These are phyloP conservation scores for Diaporthe longicolla DNA, from an alignment of 2,329 filamentous ascomycete species.

Conservation along the genomic window DNA sequence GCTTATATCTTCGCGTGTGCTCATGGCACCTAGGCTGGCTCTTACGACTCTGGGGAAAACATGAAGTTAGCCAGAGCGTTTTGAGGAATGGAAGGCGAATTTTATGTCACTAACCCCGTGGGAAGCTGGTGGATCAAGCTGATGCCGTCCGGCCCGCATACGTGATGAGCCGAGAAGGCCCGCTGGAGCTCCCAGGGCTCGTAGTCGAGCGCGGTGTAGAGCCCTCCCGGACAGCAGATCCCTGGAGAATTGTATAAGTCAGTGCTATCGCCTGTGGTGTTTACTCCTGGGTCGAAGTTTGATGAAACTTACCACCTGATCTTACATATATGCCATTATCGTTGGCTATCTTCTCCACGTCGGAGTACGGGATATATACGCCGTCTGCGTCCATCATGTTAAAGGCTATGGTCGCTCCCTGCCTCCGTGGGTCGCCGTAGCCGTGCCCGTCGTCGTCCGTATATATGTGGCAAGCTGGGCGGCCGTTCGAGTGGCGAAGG, in stretches of 20 bases:
- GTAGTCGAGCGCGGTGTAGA: conserved; percentile 64
- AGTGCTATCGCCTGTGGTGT: not conserved
- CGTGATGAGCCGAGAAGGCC: conserved; percentile 69
- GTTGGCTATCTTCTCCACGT: conserved; percentile 72
- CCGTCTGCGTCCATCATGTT: conserved; percentile 70
- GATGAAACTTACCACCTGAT: conserved; percentile 61
- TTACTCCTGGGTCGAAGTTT: not conserved
- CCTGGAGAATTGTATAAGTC: conserved; percentile 49
- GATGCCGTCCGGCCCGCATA: conserved; percentile 67
- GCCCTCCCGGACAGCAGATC: conserved; percentile 63
- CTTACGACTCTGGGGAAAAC: conserved; percentile 65
- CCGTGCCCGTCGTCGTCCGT: conserved; percentile 58
- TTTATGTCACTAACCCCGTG: conserved; percentile 60
- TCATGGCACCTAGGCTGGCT: conserved; percentile 74
- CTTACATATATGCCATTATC: conserved; percentile 70
- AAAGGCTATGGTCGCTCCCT: conserved; percentile 75
- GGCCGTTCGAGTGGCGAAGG: conserved; percentile 68
- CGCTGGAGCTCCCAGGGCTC: conserved; percentile 67
- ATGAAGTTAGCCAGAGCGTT: conserved; percentile 16
- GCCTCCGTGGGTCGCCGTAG: conserved; percentile 65
- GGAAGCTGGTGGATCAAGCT: conserved; percentile 68
- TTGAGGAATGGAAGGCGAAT: not conserved
- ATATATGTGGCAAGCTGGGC: conserved; percentile 67
- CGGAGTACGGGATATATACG: conserved; percentile 67
- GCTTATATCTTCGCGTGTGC: conserved; percentile 68